A percentile compares a stretch with the other conserved stretches of the same genome.
Conservation (phyloP, 495 filamentous ascomycete species). For the Penicillium ochrochloron region DNA sequence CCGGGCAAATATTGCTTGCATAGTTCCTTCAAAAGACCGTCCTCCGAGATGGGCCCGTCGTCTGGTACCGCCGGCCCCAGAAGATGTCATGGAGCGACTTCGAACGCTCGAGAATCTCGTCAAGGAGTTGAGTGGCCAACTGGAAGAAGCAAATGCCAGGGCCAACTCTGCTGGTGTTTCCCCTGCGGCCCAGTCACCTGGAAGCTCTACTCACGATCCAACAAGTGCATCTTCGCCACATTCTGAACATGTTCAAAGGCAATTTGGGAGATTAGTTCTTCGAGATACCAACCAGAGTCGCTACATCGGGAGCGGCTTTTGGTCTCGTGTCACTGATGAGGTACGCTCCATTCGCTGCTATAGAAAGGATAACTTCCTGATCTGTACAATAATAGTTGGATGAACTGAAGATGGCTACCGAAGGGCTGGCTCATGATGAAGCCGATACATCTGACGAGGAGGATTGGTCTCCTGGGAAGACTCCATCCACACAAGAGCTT, state of each 20-base stretch:
- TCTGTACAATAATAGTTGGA: constrained; percentile 38
- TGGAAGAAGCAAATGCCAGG: constrained; percentile 46
- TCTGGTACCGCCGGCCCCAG: constrained; percentile 40
- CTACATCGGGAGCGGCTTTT: constrained; percentile 58
- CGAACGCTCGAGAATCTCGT: constrained; percentile 58
- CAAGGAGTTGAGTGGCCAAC: constrained; percentile 56
- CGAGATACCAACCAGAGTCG: constrained; percentile 45
- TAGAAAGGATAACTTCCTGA: constrained; percentile 6
- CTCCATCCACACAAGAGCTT: constrained; percentile 43
- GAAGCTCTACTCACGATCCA: constrained; percentile 16
- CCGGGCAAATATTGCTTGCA: constrained; percentile 61
- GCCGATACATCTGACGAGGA: constrained; percentile 51
- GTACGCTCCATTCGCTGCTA: constrained; percentile 33
- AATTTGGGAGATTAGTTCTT: constrained; percentile 50
- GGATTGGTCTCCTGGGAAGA: constrained; percentile 23
- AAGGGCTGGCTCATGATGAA: constrained; percentile 20
- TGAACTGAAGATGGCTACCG: constrained; percentile 45
- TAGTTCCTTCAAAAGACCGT: constrained; percentile 51
- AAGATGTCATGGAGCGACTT: constrained; percentile 56
- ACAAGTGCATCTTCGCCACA: constrained; percentile 9
- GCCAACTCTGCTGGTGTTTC: constrained; percentile 19
- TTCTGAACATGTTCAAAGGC: constrained; percentile 29
- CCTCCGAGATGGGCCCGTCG: constrained; percentile 59
- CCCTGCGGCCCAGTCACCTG: constrained; percentile 22
- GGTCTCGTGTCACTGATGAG: constrained; percentile 58